Conservation (phyloP, 2,329 filamentous ascomycete genomes). For the Microcyclosporella mali region DNA sequence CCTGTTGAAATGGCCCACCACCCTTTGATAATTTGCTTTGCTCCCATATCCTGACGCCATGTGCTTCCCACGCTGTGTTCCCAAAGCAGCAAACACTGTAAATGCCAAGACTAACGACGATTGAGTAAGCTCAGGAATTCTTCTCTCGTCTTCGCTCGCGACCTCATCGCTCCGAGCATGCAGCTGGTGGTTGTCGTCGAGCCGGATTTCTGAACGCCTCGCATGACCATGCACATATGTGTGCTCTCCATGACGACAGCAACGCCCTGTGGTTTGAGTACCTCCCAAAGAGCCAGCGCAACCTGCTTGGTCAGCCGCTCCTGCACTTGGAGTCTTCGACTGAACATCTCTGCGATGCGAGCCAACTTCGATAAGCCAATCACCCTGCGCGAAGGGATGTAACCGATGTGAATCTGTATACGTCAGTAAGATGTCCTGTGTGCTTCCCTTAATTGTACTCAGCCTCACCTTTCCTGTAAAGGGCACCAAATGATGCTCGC, state of each 20-base stretch:
- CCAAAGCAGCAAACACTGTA: conserved; percentile 7
- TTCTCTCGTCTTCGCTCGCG: conserved; percentile 85
- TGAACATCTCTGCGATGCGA: conserved; percentile 95
- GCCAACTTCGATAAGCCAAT: conserved; percentile 94
- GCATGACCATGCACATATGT: conserved; percentile 98
- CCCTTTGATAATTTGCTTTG: conserved; percentile 5
- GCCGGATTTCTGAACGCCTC: conserved; percentile 88
- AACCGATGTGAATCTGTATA: conserved; percentile 93
- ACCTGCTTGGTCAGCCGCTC: conserved; percentile 95
- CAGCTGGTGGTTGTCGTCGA: conserved; percentile 90
- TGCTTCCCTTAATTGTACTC: no score
- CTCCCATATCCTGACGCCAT: conserved; percentile 7
- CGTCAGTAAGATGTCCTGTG: conserved; percentile 2
- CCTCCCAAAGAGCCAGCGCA: conserved; percentile 84
- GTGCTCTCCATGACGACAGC: conserved; percentile 96
- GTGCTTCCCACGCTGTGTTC: conserved; percentile 9
- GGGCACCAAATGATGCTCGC: conserved; percentile 95
- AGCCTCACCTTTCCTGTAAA: conserved; percentile 78
- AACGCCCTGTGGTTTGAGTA: conserved; percentile 88
- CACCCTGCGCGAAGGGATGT: conserved; percentile 85
- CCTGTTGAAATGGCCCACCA: conserved; percentile 28
- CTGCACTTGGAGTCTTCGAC: conserved; percentile 86
- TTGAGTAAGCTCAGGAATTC: conserved; percentile 76
- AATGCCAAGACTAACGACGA: conserved; percentile 11
- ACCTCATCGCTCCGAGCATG: conserved; percentile 93